Evolutionary conservation across 1,139 yeast species (phyloP).

Genomic region (Kodamaea alishanica): DNA sequence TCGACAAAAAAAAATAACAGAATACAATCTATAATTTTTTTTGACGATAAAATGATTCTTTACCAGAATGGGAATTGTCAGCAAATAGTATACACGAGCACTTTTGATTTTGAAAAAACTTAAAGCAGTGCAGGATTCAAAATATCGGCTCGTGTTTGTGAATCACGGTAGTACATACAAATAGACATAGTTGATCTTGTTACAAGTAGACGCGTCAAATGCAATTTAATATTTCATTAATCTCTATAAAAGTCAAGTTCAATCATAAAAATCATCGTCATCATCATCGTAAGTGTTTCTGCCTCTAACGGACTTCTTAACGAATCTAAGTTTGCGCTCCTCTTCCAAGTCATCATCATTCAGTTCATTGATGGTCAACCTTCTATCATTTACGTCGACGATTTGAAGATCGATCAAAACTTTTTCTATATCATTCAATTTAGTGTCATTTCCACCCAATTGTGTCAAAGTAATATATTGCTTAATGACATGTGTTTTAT

Average conservation of each 20-base stretch:
- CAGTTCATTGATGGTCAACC: conserved; percentile 62
- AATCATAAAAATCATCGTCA: conserved; percentile 44
- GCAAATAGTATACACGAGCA: too few species aligned
- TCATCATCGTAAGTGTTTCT: conserved; percentile 21
- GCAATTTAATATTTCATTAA: too few species aligned
- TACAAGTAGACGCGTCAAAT: too few species aligned
- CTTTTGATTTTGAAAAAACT: too few species aligned
- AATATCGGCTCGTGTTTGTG: too few species aligned
- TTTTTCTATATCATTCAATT: conserved; percentile 62
- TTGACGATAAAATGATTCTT: too few species aligned
- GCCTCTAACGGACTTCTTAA: conserved; percentile 52
- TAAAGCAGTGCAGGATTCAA: too few species aligned
- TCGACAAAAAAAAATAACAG: too few species aligned
- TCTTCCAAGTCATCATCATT: conserved; percentile 41
- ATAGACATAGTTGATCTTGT: too few species aligned
- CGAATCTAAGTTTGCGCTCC: conserved; percentile 48
- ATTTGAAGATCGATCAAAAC: conserved; percentile 65
- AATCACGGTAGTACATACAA: too few species aligned
- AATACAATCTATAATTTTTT: too few species aligned
- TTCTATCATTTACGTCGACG: conserved; percentile 58
- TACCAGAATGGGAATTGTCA: too few species aligned
- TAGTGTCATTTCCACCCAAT: conserved; percentile 80
- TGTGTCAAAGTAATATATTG: conserved; percentile 77
- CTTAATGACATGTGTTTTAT: conserved; percentile 68
- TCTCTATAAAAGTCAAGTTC: conserved; percentile 2